Conservation (phyloP, 345 rosid species). For the Hypericum perforatum region DNA sequence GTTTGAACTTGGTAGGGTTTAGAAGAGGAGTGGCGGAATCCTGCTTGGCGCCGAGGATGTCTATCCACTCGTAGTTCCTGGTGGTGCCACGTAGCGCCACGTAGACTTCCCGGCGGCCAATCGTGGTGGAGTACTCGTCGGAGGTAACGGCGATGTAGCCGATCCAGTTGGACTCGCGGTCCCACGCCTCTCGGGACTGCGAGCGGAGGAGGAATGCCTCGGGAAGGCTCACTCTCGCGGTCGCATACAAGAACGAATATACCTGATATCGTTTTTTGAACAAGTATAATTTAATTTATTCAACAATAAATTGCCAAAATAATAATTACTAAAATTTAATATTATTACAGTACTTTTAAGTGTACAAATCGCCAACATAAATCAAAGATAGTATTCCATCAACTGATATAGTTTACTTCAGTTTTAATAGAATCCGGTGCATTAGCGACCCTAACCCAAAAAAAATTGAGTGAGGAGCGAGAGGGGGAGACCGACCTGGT, state of each 20-base stretch:
- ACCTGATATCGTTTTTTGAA: slow-evolving; percentile 19
- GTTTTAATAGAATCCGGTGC: too few species aligned
- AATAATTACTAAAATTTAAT: too few species aligned
- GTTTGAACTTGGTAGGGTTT: slow-evolving; percentile 10
- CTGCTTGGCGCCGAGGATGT: slow-evolving; percentile 49
- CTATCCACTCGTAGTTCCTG: slow-evolving; percentile 73
- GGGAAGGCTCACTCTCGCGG: slow-evolving; percentile 49
- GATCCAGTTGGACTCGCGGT: slow-evolving; percentile 96
- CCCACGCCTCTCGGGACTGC: slow-evolving; percentile 68
- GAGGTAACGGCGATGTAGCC: slow-evolving; percentile 72
- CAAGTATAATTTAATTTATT: too few species aligned
- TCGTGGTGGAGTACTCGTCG: slow-evolving; percentile 32
- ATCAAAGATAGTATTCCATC: too few species aligned
- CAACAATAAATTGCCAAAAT: too few species aligned
- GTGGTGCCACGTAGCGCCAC: slow-evolving; percentile 68
- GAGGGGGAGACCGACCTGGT: slow-evolving; percentile 2
- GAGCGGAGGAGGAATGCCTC: slow-evolving; percentile 63
- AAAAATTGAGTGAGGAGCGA: not conserved
- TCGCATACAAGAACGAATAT: slow-evolving; percentile 56
- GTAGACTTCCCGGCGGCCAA: slow-evolving; percentile 73
- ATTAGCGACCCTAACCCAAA: not conserved
- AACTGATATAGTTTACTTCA: too few species aligned
- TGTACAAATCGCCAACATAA: too few species aligned
- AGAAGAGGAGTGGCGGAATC: slow-evolving; percentile 43
- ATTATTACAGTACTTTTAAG: too few species aligned